A percentile compares a stretch with the other conserved stretches of the same genome.
These are phyloP conservation scores for Jimgerdemannia flammicorona DNA, from an alignment of 192 early-diverging fungal genomes.

Conservation along the genomic window DNA sequence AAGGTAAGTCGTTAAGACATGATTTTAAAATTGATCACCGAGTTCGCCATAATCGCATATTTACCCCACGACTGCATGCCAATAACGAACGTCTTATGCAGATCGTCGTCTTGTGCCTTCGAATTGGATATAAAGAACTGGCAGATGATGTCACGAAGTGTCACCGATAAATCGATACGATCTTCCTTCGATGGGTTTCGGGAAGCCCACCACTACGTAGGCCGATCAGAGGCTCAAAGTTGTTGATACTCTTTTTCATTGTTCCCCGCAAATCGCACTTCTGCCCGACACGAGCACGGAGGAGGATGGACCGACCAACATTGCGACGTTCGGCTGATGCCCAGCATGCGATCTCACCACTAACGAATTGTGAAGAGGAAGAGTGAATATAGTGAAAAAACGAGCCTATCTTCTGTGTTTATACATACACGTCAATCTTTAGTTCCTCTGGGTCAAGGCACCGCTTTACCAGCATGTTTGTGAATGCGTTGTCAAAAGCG, in stretches of 20 bases:
- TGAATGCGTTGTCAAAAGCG: slow-evolving; percentile 18
- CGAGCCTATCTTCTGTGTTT: too few species aligned
- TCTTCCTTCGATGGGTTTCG: slow-evolving; percentile 18
- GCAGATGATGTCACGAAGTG: slow-evolving; percentile 14
- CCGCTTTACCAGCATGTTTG: slow-evolving; percentile 15
- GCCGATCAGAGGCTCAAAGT: slow-evolving; percentile 12
- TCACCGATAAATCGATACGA: slow-evolving; percentile 8
- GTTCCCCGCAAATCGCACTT: slow-evolving; percentile 3
- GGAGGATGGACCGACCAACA: slow-evolving; percentile 9
- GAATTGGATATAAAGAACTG: neutral
- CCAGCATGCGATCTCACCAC: slow-evolving; percentile 14
- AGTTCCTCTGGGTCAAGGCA: slow-evolving; percentile 12
- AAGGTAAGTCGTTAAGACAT: too few species aligned
- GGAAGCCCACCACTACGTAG: slow-evolving; percentile 8
- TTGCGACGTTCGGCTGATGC: slow-evolving; percentile 7
- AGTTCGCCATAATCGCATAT: too few species aligned
- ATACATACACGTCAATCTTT: slow-evolving; percentile 19
- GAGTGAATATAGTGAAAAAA: too few species aligned
- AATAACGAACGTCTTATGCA: too few species aligned
- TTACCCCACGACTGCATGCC: too few species aligned
- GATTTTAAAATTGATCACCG: too few species aligned
- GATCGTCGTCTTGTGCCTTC: too few species aligned
- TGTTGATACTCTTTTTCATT: slow-evolving; percentile 19
- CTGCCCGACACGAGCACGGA: too few species aligned
- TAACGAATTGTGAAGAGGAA: slow-evolving; percentile 7